phyloP scores from a whole-genome alignment of 2,329 filamentous ascomycete genomes.

The Coniochaeta ligniaria region DNA sequence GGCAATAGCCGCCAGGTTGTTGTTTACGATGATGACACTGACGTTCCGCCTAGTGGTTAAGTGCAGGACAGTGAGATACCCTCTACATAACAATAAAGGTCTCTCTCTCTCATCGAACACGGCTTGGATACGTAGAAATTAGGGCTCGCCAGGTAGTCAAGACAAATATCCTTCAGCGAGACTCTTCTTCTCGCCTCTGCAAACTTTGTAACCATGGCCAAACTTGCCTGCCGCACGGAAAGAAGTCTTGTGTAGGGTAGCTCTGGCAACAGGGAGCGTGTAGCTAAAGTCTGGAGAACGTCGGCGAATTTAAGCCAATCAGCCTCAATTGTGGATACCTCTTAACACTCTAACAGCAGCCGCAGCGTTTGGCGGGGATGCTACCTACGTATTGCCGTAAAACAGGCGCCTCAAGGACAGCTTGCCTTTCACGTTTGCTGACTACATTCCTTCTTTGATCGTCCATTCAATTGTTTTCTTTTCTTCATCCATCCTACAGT shows the following conservation, averaged over 20 bases:
- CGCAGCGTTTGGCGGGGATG: not conserved
- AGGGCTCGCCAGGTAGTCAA: no score
- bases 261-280: no score
- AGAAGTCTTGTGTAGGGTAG: no score
- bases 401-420: not conserved
- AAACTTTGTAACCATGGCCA: no score
- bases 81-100: not conserved
- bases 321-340: not conserved
- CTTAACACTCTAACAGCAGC: not conserved
- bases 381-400: not conserved
- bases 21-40: not conserved
- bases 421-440: not conserved
- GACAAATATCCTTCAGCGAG: not conserved
- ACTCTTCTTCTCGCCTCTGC: no score
- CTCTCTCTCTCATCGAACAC: not conserved
- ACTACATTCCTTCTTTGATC: not conserved
- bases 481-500: not conserved
- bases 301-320: not conserved
- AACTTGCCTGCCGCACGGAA: no score
- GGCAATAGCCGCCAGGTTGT: conserved; percentile 12
- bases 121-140: not conserved
- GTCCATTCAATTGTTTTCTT: not conserved
- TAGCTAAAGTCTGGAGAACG: not conserved
- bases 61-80: not conserved
- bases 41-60: not conserved